These are phyloP conservation scores for Lactuca saligna DNA, from an alignment of 129 eudicot genomes.

Conservation along the genomic window DNA sequence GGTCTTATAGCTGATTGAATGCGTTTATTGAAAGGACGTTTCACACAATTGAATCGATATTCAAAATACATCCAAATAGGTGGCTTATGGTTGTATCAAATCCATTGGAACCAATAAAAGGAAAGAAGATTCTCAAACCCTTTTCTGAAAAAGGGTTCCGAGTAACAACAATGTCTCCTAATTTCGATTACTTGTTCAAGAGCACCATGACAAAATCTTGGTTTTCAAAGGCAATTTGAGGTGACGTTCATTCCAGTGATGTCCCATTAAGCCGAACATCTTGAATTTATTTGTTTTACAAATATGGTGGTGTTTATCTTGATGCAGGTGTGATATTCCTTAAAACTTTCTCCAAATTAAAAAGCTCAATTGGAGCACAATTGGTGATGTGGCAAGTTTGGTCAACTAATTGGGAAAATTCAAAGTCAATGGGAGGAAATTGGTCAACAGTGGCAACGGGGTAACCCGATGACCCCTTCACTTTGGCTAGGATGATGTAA, in stretches of 20 bases:
- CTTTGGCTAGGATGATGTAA: too few species aligned
- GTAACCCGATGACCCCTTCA: too few species aligned
- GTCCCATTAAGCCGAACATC: constrained; percentile 81
- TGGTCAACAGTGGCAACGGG: too few species aligned
- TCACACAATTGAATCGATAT: constrained; percentile 44
- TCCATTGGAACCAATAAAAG: constrained; percentile 65
- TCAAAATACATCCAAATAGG: constrained; percentile 68
- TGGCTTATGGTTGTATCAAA: constrained; percentile 70
- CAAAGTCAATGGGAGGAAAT: too few species aligned
- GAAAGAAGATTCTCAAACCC: constrained; percentile 52
- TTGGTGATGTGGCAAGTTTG: too few species aligned
- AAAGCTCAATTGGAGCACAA: too few species aligned
- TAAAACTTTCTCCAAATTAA: too few species aligned
- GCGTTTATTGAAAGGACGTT: constrained; percentile 65
- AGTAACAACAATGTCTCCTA: constrained; percentile 62
- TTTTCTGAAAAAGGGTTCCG: constrained; percentile 51
- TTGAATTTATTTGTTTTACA: constrained; percentile 67
- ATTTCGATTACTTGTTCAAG: constrained; percentile 60
- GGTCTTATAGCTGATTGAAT: constrained; percentile 20
- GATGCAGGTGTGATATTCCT: too few species aligned
- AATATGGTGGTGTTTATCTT: constrained; percentile 16
- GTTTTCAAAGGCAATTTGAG: constrained; percentile 48
- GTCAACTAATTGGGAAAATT: too few species aligned
- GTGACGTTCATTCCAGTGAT: constrained; percentile 57
- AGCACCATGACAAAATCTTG: constrained; percentile 62